These are phyloP conservation scores for Fusarium sp. DNA, from an alignment of 2,329 filamentous ascomycete species.

Conservation along the genomic window DNA sequence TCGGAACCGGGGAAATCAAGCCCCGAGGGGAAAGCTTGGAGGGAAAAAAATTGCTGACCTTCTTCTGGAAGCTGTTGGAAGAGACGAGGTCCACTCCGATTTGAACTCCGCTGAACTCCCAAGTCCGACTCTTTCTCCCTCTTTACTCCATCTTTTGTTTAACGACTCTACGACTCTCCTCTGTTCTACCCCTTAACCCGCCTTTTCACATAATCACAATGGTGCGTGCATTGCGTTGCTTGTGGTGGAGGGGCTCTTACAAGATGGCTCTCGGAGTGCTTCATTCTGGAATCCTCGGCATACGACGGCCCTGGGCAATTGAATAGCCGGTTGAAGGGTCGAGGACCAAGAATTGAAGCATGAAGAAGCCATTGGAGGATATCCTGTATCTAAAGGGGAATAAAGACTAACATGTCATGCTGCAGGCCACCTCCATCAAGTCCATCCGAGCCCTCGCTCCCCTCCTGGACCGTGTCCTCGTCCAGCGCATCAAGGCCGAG, in stretches of 20 bases:
- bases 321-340: conserved; percentile 1
- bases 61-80: conserved; percentile 58
- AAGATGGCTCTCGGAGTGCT: conserved; percentile 5
- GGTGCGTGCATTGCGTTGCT: conserved; percentile 39
- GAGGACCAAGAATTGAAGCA: not conserved
- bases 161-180: conserved; percentile 38
- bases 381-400: not conserved
- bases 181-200: conserved; percentile 12
- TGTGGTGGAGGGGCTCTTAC: not conserved
- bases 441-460: conserved; percentile 95
- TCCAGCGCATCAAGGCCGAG: conserved; percentile 98
- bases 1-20: conserved; percentile 52
- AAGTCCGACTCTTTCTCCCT: conserved; percentile 31
- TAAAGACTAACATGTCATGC: conserved; percentile 9
- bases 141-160: conserved; percentile 18
- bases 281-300: conserved; percentile 16
- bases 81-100: conserved; percentile 48
- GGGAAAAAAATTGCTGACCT: conserved; percentile 53
- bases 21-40: conserved; percentile 41
- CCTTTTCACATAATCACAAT: conserved; percentile 43
- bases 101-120: conserved; percentile 43
- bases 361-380: conserved; percentile 3
- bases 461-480: conserved; percentile 96
- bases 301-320: conserved; percentile 40
- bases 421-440: conserved; percentile 80